Base-by-base conservation (phyloP, 805 yeast species). In the Pichia exigua region DNA sequence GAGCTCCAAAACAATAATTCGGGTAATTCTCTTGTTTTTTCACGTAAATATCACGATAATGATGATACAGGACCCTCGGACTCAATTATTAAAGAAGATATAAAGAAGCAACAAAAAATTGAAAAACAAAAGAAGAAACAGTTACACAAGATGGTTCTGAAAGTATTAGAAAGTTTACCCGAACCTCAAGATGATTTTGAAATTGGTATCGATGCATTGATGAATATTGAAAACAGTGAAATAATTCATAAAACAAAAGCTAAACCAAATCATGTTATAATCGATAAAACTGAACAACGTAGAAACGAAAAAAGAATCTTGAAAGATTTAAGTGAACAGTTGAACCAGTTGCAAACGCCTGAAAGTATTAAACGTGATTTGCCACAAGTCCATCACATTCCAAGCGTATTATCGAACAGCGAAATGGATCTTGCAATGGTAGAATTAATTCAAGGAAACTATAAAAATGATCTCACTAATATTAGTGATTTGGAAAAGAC, bases 111-210 rank as follows among this genome's bases (percentile, higher is more conserved):
- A 20, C 35, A 43, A 13, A 50, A 48, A 20, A 42, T 22, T 12
- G 51, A 45, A 8, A 51, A 32, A 41, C 49, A 38, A 11, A 20
- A 15, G 6, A 49, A 40, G 28, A 56, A 46, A 18, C 20, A 43
- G 10, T 24, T 30, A 21, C 42, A n/a, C 9, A 44, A 41, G 10
- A 45, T 43, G 21, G 13, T 58, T 10, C 28, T 44, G 2, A 46
- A 50, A 32, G 24, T 47, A 6, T 30, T 58, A 10, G 27, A 30
- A 10, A 21, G 20, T 8, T 35, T 58, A 15, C 59, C 61, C 0
- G 52, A 53, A 22, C 54, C 61, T 2, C 40, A 45, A 13, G 56
- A 58, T 45, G 52, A 58, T 47, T 56, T 50, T 52, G 60, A 57
- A 26, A 49, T 57, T 18, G 45, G 53, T 21, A 21, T 51, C 10